Percentiles rank a stretch among this genome's conserved stretches.
These are phyloP conservation scores for Colletotrichum sp. DNA, from an alignment of 2,329 filamentous ascomycete genomes.

Conservation along the genomic window DNA sequence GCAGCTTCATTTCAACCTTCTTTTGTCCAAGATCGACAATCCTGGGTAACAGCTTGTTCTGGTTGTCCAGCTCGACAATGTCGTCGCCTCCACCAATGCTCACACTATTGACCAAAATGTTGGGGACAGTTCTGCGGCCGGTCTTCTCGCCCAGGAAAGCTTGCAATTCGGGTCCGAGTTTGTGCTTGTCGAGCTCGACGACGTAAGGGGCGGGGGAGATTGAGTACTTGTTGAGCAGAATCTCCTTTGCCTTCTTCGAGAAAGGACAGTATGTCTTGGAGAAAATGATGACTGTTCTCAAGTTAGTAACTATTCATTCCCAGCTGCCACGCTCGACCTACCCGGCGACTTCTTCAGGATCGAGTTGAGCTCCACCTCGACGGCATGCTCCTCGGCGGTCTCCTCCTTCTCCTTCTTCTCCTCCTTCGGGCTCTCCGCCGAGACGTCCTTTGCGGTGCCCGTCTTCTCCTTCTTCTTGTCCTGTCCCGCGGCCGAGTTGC, in stretches of 20 bases:
- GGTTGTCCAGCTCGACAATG: conserved; percentile 72
- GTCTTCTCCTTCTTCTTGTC: conserved; percentile 48
- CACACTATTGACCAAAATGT: conserved; percentile 85
- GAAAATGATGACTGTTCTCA: conserved; percentile 81
- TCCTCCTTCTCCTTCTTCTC: conserved; percentile 49
- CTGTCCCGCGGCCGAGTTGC: conserved; percentile 61
- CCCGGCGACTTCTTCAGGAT: conserved; percentile 87
- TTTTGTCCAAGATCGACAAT: conserved; percentile 77
- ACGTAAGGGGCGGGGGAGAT: conserved; percentile 85
- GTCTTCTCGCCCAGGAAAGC: conserved; percentile 74
- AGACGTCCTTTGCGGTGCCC: conserved; percentile 51
- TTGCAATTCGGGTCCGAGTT: conserved; percentile 76
- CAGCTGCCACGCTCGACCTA: conserved; percentile 45
- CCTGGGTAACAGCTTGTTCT: conserved; percentile 71
- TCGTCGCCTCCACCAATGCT: conserved; percentile 93
- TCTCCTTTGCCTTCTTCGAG: conserved; percentile 82
- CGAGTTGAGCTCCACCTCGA: conserved; percentile 73
- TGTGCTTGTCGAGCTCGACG: conserved; percentile 87
- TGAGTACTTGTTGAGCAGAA: conserved; percentile 83
- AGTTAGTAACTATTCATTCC: conserved; percentile 2
- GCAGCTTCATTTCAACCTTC: conserved; percentile 58
- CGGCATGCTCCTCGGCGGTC: conserved; percentile 64
- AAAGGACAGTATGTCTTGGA: conserved; percentile 92
- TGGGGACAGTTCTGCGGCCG: conserved; percentile 85
- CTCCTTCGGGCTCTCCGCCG: conserved; percentile 32